phyloP scores from a whole-genome alignment of 1,139 yeast genomes.

The Pneumocystis jirovecii region DNA sequence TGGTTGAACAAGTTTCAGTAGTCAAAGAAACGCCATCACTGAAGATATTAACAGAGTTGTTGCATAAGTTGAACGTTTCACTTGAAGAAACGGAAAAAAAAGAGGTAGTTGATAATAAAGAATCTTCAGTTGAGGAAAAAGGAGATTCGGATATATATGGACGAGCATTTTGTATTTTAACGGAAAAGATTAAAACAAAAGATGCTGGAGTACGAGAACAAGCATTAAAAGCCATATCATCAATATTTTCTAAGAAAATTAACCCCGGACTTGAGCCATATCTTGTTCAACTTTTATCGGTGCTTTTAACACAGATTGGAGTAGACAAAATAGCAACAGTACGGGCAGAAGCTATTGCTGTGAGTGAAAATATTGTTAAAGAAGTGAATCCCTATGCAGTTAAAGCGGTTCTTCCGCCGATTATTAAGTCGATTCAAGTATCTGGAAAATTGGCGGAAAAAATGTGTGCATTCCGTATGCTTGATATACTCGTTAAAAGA shows the following conservation, averaged over 20 bases:
- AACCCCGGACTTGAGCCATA: slow-evolving; percentile 91
- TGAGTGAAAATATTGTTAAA: slow-evolving; percentile 61
- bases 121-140: neutral
- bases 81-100: neutral
- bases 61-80: neutral
- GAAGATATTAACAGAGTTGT: neutral
- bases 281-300: slow-evolving; percentile 59
- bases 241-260: slow-evolving; percentile 73
- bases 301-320: slow-evolving; percentile 67
- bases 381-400: slow-evolving; percentile 86
- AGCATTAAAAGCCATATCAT: slow-evolving; percentile 70
- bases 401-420: slow-evolving; percentile 74
- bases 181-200: slow-evolving; percentile 27
- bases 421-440: slow-evolving; percentile 50
- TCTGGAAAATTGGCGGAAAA: slow-evolving; percentile 98
- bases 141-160: neutral
- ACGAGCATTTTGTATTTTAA: neutral
- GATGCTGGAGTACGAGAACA: slow-evolving; percentile 45
- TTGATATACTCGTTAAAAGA: slow-evolving; percentile 77
- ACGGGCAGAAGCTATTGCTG: slow-evolving; percentile 53
- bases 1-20: neutral
- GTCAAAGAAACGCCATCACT: neutral
- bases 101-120: neutral
- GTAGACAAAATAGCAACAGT: slow-evolving; percentile 63
- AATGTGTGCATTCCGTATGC: slow-evolving; percentile 73